Evolutionary conservation across 495 filamentous ascomycete species (phyloP).

Genomic region (Hyaloscypha bicolor): DNA sequence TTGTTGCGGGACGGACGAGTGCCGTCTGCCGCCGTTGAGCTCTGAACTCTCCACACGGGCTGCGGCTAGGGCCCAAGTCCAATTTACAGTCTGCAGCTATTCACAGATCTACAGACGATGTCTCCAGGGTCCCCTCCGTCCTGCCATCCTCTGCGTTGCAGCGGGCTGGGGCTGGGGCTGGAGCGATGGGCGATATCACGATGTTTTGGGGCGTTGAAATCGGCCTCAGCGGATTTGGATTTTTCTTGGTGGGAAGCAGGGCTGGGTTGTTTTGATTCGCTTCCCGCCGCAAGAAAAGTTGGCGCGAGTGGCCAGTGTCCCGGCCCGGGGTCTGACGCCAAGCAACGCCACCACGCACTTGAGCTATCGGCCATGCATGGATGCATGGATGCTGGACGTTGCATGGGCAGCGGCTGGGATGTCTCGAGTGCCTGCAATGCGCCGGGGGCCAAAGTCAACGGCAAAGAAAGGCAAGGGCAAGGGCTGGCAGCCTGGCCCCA

Average conservation of each 20-base stretch:
- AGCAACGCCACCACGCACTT: neutral
- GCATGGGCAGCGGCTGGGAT: neutral
- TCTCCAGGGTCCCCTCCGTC: neutral
- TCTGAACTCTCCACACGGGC: neutral
- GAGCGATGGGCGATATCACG: neutral
- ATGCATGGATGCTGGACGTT: neutral
- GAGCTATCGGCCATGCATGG: neutral
- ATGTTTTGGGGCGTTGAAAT: neutral
- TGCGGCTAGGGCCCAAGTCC: neutral
- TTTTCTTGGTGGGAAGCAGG: slow-evolving; percentile 8
- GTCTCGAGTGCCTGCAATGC: neutral
- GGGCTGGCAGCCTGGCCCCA: neutral
- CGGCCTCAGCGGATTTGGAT: neutral
- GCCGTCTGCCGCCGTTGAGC: neutral
- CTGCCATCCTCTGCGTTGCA: neutral
- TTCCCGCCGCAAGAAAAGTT: slow-evolving; percentile 1
- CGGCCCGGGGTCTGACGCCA: neutral
- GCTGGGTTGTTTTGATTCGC: slow-evolving; percentile 12
- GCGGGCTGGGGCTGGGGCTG: neutral
- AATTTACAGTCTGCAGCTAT: neutral
- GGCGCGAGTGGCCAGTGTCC: neutral
- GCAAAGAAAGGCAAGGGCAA: too few species aligned
- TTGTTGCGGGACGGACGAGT: neutral
- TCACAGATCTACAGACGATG: neutral
- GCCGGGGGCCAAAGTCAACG: neutral